phyloP scores from a whole-genome alignment of 2,329 filamentous ascomycete species.

The Aureobasidium sp. region DNA sequence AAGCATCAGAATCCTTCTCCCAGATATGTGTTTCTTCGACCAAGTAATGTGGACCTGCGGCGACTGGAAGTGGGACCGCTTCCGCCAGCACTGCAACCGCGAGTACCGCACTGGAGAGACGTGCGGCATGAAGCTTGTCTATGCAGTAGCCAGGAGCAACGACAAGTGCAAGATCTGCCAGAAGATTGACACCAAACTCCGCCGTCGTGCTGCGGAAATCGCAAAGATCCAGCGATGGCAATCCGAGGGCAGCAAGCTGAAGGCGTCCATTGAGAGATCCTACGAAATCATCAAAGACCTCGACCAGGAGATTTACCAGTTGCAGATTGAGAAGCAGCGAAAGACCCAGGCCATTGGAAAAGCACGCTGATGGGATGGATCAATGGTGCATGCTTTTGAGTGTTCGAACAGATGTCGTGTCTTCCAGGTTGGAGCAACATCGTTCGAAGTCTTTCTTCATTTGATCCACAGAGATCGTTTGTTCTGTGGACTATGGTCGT shows the following conservation, averaged over 20 bases:
- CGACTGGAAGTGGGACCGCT: conserved; percentile 92
- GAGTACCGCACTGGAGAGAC: conserved; percentile 96
- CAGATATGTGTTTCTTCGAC: conserved; percentile 88
- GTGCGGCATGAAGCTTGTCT: conserved; percentile 86
- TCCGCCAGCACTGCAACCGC: conserved; percentile 85
- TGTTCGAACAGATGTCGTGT: not conserved
- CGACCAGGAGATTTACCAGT: conserved; percentile 59
- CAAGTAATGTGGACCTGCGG: conserved; percentile 78
- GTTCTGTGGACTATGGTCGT: not conserved
- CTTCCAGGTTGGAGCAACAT: not conserved
- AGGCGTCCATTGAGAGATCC: conserved; percentile 59
- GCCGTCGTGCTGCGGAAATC: conserved; percentile 66
- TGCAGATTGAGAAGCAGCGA: conserved; percentile 35
- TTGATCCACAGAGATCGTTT: not conserved
- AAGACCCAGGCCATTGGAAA: conserved; percentile 22
- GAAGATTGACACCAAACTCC: conserved; percentile 78
- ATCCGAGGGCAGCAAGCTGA: conserved; percentile 56
- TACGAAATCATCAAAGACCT: conserved; percentile 66
- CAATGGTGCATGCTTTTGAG: not conserved
- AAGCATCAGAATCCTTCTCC: conserved; percentile 20
- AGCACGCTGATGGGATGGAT: conserved; percentile 10
- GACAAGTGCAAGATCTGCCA: conserved; percentile 78
- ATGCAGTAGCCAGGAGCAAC: conserved; percentile 57
- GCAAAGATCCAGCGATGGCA: conserved; percentile 72
- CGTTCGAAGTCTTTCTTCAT: not conserved